Conservation (phyloP, 1,284 basidiomycete genomes). For the Trichosporon asahii region DNA sequence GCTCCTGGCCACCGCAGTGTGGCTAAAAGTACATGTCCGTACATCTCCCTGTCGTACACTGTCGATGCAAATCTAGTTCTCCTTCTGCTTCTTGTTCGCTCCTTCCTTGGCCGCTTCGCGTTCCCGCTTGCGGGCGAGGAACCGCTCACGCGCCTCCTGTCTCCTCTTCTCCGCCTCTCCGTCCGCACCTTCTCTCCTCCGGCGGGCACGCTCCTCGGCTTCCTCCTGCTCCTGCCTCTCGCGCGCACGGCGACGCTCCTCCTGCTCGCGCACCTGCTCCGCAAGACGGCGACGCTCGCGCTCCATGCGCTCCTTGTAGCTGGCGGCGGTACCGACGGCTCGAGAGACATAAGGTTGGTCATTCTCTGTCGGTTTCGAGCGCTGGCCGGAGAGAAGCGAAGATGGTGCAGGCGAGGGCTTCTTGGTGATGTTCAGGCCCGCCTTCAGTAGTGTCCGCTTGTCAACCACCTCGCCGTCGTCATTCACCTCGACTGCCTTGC, state of each 20-base stretch:
- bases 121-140: constrained; percentile 72
- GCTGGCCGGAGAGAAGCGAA: constrained; percentile 28
- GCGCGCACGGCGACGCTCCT: constrained; percentile 55
- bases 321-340: constrained; percentile 75
- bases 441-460: constrained; percentile 84
- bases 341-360: constrained; percentile 54
- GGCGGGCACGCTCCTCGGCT: constrained; percentile 50
- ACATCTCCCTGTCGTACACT: background rate
- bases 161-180: constrained; percentile 65
- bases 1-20: no score
- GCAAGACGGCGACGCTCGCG: constrained; percentile 69
- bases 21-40: background rate
- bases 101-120: constrained; percentile 54
- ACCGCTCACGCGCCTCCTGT: constrained; percentile 69
- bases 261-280: constrained; percentile 69
- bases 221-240: constrained; percentile 58
- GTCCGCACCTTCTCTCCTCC: constrained; percentile 52
- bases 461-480: constrained; percentile 98
- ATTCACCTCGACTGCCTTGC: constrained; percentile 89
- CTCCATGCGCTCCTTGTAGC: constrained; percentile 72
- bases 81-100: constrained; percentile 27
- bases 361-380: constrained; percentile 51
- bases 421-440: constrained; percentile 77
- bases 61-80: background rate
- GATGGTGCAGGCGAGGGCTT: constrained; percentile 42